A percentile compares a stretch with the other conserved stretches of the same genome.
These are phyloP conservation scores for Phytophthora podocarpi DNA, from an alignment of 352 stramenopile genomes.

Conservation along the genomic window DNA sequence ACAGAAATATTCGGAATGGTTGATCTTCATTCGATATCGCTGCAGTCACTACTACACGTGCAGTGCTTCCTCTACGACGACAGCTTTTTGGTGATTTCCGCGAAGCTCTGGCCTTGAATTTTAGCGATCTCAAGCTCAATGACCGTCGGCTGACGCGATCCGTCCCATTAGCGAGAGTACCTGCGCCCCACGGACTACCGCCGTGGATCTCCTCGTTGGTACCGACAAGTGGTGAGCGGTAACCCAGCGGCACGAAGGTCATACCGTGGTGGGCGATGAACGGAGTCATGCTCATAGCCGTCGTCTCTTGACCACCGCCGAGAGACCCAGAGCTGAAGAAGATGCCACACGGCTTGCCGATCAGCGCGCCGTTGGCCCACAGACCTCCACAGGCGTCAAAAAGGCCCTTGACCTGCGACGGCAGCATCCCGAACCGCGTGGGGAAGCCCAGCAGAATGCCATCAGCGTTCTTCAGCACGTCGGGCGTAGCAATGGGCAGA, in stretches of 20 bases:
- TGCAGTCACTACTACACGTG: too few species aligned
- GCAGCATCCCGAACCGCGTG: constrained; percentile 80
- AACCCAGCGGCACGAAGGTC: constrained; percentile 85
- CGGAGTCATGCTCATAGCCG: constrained; percentile 70
- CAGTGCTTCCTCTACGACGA: constrained; percentile 25
- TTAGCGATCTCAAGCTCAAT: constrained; percentile 74
- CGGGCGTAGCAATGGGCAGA: constrained; percentile 55
- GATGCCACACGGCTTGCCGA: constrained; percentile 79
- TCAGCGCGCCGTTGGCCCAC: constrained; percentile 71
- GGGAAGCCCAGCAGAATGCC: constrained; percentile 85
- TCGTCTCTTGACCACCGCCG: constrained; percentile 87
- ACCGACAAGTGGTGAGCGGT: constrained; percentile 44
- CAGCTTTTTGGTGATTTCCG: constrained; percentile 77
- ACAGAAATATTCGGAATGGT: too few species aligned
- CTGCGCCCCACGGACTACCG: constrained; percentile 72
- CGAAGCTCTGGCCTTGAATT: constrained; percentile 83
- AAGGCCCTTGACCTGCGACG: constrained; percentile 84
- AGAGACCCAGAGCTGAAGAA: constrained; percentile 78
- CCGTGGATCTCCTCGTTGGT: constrained; percentile 71
- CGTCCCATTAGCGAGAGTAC: constrained; percentile 80
- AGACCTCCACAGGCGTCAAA: constrained; percentile 80
- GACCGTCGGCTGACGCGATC: constrained; percentile 73
- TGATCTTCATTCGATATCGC: too few species aligned
- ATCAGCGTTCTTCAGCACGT: constrained; percentile 71
- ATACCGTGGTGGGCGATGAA: constrained; percentile 89